Evolutionary conservation across 805 yeast species (phyloP), one percentile per base, ranked within the genome.

Genomic region (Middelhovenomyces tepae): DNA sequence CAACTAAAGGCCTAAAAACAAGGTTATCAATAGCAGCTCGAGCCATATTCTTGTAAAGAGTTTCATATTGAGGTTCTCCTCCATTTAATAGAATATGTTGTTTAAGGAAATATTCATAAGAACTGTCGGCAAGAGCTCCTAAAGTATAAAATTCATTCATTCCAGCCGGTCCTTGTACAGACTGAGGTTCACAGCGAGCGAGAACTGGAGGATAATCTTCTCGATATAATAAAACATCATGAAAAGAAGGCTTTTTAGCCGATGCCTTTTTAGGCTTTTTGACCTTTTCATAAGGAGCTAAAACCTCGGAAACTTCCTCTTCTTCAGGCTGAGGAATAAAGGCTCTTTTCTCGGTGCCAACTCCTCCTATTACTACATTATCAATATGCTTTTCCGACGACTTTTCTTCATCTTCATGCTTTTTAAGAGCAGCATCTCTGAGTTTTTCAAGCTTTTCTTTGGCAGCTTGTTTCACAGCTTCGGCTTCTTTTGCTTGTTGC

Each of bases 91-190:
- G 51, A 34, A 65, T 65, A 38, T 52, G 64, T 46, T 66, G 61
- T 48, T 73, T 73, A 32, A 70, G 58, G 36, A 69, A 45, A 44
- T 67, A 69, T 43, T 67, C 73, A 43, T 68, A 70, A 27, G 63
- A 60, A 1, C 73, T 65, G 39, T 67, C 72, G 11, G 58, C 61
- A 7, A 59, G 46, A 1, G 65, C 69, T 9, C 69, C 71, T 5
- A 65, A 36, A 1, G 67, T 47, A 36, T 49, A 63, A 7, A 32
- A 31, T 28, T 48, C 43, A 15, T 17, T 34, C 23, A 7, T 32
- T 15, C 37, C 37, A 28, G 24, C 7, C 33, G 27, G 13, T 34
- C 22, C 29, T 25, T 9, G 31, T n/a, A 35, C 22, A 20, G 22
- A 20, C 5, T 16, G 20, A 11, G 17, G 7, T 7, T 26, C 11